phyloP scores from a whole-genome alignment of 345 rosid species.

The Lumnitzera racemosa region DNA sequence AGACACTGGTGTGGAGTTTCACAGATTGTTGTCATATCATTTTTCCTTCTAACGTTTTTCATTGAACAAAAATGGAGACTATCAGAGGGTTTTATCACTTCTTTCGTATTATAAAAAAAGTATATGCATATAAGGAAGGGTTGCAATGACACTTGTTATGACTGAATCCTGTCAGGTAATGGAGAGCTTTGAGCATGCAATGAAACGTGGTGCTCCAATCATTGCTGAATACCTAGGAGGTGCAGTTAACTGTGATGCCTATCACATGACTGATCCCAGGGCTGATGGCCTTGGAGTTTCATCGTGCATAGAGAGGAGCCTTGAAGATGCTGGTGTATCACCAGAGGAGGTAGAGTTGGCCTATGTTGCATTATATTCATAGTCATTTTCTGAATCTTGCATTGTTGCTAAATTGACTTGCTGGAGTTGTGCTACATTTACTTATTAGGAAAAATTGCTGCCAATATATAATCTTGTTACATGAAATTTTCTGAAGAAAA shows the following conservation, averaged over 20 bases:
- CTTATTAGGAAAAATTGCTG: no score
- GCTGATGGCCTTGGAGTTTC: constrained; percentile 99
- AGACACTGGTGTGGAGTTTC: no score
- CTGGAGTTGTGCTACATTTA: no score
- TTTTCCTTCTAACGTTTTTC: not conserved
- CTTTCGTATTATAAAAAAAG: no score
- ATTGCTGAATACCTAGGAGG: constrained; percentile 97
- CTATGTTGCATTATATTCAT: not conserved
- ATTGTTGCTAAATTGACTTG: no score
- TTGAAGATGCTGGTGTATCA: constrained; percentile 97
- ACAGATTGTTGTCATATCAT: no score
- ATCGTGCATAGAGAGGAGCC: constrained; percentile 87
- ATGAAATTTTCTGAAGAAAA: no score
- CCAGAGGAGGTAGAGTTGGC: constrained; percentile 69
- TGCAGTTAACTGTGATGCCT: constrained; percentile 96
- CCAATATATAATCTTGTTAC: no score
- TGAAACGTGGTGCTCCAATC: constrained; percentile 93
- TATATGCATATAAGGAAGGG: no score
- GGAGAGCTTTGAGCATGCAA: constrained; percentile 99
- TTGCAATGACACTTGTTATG: no score
- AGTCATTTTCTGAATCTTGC: not conserved
- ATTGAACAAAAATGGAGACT: not conserved
- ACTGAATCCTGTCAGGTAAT: constrained; percentile 42
- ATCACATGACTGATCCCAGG: constrained; percentile 99
- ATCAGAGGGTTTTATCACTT: no score